Percentiles rank a stretch among this genome's conserved stretches.
Evolutionary conservation across 2,329 filamentous ascomycete genomes (phyloP).

Genomic region (Ascochyta viciae-villosae): DNA sequence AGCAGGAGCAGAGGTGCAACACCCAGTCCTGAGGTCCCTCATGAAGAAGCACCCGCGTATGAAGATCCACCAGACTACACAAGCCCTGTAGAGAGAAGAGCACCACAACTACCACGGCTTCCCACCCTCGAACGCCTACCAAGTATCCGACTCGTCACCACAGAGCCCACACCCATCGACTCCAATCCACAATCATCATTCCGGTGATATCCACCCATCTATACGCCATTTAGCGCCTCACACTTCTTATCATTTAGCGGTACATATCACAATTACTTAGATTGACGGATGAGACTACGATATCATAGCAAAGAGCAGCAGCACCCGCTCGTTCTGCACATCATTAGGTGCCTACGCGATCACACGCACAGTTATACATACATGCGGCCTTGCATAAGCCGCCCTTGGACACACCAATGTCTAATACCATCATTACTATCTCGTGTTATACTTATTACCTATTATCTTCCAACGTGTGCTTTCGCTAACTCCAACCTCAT

Average conservation of each 20-base stretch:
- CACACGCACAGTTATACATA: not conserved
- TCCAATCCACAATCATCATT: slow-evolving; percentile 17
- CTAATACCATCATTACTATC: slow-evolving; percentile 3
- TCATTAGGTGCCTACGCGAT: not conserved
- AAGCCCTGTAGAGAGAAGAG: slow-evolving; percentile 47
- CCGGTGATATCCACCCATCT: slow-evolving; percentile 5
- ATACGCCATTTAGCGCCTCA: slow-evolving; percentile 2
- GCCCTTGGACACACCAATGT: slow-evolving; percentile 2
- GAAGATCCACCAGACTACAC: slow-evolving; percentile 59
- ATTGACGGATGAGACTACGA: slow-evolving; percentile 10
- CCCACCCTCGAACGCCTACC: slow-evolving; percentile 49
- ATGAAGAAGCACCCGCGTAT: slow-evolving; percentile 48
- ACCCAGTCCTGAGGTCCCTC: slow-evolving; percentile 37
- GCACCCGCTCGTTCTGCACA: not conserved
- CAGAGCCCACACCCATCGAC: slow-evolving; percentile 39
- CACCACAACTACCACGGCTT: slow-evolving; percentile 42
- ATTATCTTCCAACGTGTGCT: too few species aligned
- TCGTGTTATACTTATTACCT: not conserved
- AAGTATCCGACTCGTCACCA: slow-evolving; percentile 54
- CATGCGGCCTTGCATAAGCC: slow-evolving; percentile 2
- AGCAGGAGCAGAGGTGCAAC: slow-evolving; percentile 34
- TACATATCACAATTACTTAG: slow-evolving; percentile 2
- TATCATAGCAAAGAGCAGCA: slow-evolving; percentile 5
- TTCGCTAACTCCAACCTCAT: too few species aligned
- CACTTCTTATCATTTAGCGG: slow-evolving; percentile 8